Evolutionary conservation across 164 flowering plant genomes (phyloP), one percentile per base, ranked within the genome.

Genomic region (Umbilicus rupestris): DNA sequence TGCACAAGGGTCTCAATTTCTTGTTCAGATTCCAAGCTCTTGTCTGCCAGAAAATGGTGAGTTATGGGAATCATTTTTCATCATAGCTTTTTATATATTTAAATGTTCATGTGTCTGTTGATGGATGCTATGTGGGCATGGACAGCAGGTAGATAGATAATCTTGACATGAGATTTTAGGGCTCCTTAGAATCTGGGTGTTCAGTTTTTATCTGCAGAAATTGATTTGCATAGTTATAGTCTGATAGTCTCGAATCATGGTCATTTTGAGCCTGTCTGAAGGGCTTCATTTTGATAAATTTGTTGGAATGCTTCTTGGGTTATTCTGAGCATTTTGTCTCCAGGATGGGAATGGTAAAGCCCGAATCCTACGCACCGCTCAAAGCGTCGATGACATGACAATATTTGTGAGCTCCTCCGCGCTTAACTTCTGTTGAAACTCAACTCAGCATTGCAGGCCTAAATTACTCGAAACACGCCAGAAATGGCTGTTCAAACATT

Each of bases 361-460:
- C 14, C 17, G 17, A 28, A 12, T 26, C 11, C 60, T 55, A 28
- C 60, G 60, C 3, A 55, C 31, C 11, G 35, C 60, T 55, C 60
- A 55, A 55, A 55, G 60, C 19, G 60, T 55, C 60, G 60, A 55
- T 28, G 60, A 55, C 33, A 55, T 55, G 60, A 55, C 60, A 24
- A 55, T 55, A 55, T 55, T 55, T 28, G 60, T 55, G 33, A 55
- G 60, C 29, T 12, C 60, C 33, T 29, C 33, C 22, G 20, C 10
- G 28, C 57, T 8, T 50, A 20, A 1, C 17, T 50, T 22, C 17
- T 45, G 49, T 47, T n/a, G 7, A n/a, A 8, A 19, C 9, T 17
- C 6, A 7, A 35, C 37, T 35, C 37, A 7, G 24, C 22, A 47
- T 2, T 47, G 3, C 22, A 10, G 22, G 3, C 14, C 7, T 12